These are phyloP conservation scores for Pseudogymnoascus sp. DNA, from an alignment of 2,329 filamentous ascomycete species.

Conservation along the genomic window DNA sequence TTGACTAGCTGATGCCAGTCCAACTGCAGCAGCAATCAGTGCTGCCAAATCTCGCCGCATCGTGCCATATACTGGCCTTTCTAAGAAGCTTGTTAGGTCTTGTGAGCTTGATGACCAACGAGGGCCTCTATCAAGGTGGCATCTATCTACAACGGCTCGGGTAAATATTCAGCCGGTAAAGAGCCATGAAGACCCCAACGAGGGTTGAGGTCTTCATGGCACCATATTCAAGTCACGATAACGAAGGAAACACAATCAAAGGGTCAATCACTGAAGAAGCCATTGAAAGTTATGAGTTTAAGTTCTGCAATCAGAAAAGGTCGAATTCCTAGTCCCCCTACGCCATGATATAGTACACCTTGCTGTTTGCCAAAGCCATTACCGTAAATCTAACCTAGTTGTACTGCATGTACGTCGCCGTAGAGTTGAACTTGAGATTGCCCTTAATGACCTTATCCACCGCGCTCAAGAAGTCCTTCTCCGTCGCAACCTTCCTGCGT, in stretches of 20 bases:
- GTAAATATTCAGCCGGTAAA: neutral
- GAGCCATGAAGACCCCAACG: too few relatives aligned
- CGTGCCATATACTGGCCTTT: constrained; percentile 22
- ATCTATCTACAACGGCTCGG: constrained; percentile 6
- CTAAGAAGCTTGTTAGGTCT: neutral
- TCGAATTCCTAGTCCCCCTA: constrained; percentile 7
- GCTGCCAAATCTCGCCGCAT: constrained; percentile 25
- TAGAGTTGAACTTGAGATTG: constrained; percentile 98
- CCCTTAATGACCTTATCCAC: constrained; percentile 99
- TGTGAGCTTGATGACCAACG: neutral
- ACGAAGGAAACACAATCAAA: neutral
- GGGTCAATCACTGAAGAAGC: neutral
- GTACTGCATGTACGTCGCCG: constrained; percentile 97
- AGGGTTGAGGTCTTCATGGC: neutral
- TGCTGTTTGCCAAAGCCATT: constrained; percentile 10
- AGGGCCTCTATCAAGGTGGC: neutral
- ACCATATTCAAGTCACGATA: neutral
- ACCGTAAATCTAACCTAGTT: constrained; percentile 54
- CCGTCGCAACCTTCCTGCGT: constrained; percentile 91
- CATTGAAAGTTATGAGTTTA: constrained; percentile 2
- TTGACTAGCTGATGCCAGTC: constrained; percentile 42
- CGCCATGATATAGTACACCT: constrained; percentile 12
- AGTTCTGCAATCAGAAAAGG: constrained; percentile 10
- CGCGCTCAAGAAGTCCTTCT: constrained; percentile 96
- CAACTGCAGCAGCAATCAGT: constrained; percentile 22